Evolutionary conservation across 257 asterid genomes (phyloP).

Genomic region (Echites panduratus): DNA sequence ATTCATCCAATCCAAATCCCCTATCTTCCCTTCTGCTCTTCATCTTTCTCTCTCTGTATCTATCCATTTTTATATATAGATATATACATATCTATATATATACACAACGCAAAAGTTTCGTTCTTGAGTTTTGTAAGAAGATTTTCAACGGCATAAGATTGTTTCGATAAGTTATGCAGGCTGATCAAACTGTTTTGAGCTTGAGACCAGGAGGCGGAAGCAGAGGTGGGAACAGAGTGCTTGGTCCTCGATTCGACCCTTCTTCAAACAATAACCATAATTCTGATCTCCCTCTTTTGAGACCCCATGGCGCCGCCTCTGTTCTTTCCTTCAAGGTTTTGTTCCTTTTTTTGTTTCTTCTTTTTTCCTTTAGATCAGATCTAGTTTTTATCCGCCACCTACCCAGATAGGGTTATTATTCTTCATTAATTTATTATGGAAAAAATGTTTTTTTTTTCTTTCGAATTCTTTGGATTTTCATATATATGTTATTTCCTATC

Average conservation of each 20-base stretch:
- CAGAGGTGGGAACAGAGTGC: too few species aligned
- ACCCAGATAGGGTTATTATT: constrained; percentile 6
- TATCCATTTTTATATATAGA: neutral
- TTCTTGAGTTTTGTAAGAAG: constrained; percentile 17
- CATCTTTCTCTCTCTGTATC: neutral
- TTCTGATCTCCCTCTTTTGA: constrained; percentile 31
- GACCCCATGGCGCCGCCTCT: constrained; percentile 34
- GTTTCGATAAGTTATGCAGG: constrained; percentile 39
- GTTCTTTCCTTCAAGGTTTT: constrained; percentile 20
- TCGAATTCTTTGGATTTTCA: neutral
- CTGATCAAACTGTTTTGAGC: constrained; percentile 48
- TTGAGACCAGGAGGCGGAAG: constrained; percentile 51
- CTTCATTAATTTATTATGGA: neutral
- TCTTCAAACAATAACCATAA: constrained; percentile 15
- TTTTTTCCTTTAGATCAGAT: constrained; percentile 18
- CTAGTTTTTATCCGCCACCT: neutral
- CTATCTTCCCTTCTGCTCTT: too few species aligned
- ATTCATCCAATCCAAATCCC: too few species aligned
- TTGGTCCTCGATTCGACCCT: constrained; percentile 40
- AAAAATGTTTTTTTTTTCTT: neutral
- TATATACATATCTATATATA: constrained; percentile 20
- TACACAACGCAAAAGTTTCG: constrained; percentile 9
- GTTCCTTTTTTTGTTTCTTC: neutral
- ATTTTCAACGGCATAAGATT: constrained; percentile 26
- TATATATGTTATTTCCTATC: neutral